Conservation (phyloP, 73 alveolate genomes). For the Tetrahymena borealis region DNA sequence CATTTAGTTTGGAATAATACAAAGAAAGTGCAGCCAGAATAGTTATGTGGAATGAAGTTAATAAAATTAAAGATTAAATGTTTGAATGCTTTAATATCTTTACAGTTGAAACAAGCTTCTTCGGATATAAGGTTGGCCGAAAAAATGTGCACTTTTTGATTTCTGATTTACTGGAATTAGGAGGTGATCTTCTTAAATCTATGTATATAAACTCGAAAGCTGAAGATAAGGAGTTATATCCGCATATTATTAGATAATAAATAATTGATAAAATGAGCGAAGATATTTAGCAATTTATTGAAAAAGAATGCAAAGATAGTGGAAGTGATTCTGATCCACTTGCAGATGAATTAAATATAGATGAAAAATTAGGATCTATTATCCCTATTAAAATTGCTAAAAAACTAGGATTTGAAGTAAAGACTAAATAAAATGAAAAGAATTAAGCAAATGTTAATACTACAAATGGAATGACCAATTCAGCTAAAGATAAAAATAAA, state of each 20-base stretch:
- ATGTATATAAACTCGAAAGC: background rate
- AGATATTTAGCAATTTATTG: background rate
- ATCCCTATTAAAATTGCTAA: background rate
- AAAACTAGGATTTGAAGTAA: background rate
- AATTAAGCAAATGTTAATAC: background rate
- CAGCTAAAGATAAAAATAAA: background rate
- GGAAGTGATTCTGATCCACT: background rate
- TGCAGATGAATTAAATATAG: background rate
- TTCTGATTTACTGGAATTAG: background rate
- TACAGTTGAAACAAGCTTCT: background rate
- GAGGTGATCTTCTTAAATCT: background rate
- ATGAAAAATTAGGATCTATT: background rate
- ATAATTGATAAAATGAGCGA: background rate
- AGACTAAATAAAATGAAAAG: background rate
- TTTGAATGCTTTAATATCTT: background rate
- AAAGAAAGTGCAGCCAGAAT: background rate
- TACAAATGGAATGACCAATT: background rate
- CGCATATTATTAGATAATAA: background rate
- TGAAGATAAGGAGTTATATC: background rate
- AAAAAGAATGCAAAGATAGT: background rate
- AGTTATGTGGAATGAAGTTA: background rate
- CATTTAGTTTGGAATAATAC: background rate
- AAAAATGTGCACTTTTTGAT: background rate
- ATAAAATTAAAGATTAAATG: background rate
- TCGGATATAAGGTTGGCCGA: background rate